Evolutionary conservation across 805 yeast genomes (phyloP), one percentile per base, ranked within the genome.

Genomic region (Ogataea nakhonphanomensis): DNA sequence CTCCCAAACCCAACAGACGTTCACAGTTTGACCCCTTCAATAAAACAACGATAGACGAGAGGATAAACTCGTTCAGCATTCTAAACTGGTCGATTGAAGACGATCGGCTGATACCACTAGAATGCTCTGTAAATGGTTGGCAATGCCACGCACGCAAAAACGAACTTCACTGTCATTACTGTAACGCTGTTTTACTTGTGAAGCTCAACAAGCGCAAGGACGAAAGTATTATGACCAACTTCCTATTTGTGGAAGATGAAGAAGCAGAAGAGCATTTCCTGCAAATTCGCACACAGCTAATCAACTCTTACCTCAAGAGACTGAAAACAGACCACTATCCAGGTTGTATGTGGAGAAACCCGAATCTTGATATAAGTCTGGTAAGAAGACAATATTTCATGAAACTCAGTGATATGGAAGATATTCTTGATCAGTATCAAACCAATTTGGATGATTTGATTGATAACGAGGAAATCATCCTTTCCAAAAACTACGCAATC

Each of bases 71-170:
- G 1, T 78, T 62, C 51, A 65, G 64, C 7, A 62, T 71, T 2
- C 49, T 70, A 26, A 71, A 71, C 50, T 78, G 83, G 83, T 56
- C 61, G 11, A 48, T 74, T 10, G 50, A 52, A 3, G 53, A 51
- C 34, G 20, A 37, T 7, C 41, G 39, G 5, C 53, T 78, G 21
- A 71, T 63, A 5, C 80, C 79, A 37, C 58, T 78, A 25, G 64
- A 54, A 23, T 72, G 79, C 50, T 69, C 79, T 1, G 49, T 71
- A 15, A 63, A 70, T 38, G 84, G 84, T 1, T 78, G 83, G 83
- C 58, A 53, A 35, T 71, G 76, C 45, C 50, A 58, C 8, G 43
- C 39, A 3, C 43, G 57, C 22, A 61, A 53, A 32, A 65, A 68
- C 39, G 62, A 57, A 33, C 39, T 68, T 3, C 49, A 47, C 30